Conservation (phyloP, 2,329 filamentous ascomycete genomes). For the Aspergillus novofumigatus region DNA sequence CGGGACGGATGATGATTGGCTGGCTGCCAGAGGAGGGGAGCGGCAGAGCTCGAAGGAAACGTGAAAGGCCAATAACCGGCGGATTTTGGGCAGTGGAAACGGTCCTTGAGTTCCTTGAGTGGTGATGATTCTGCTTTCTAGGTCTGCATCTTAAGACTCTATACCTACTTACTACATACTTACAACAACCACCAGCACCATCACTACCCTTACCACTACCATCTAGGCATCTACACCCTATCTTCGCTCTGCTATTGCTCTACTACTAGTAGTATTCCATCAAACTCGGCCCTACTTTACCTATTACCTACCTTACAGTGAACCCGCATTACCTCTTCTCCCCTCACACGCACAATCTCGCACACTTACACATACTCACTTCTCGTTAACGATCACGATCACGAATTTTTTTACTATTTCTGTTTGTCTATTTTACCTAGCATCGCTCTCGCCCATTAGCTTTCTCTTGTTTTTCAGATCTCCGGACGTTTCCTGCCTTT, state of each 20-base stretch:
- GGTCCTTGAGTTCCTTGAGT: not conserved
- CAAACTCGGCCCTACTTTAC: not conserved
- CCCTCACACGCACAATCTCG: not conserved
- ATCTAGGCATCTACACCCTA: not conserved
- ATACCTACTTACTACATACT: not conserved
- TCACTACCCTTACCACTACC: not conserved
- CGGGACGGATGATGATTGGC: conserved; percentile 28
- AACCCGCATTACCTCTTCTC: conserved; percentile 1
- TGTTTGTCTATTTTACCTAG: conserved; percentile 5
- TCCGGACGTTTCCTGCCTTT: conserved; percentile 13
- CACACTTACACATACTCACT: not conserved
- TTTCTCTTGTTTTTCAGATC: conserved; percentile 12
- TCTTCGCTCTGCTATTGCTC: conserved; percentile 17
- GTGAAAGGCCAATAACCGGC: not conserved
- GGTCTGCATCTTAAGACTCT: too few species aligned
- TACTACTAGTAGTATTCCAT: conserved; percentile 20
- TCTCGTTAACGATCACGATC: conserved; percentile 16
- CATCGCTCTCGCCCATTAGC: conserved; percentile 2
- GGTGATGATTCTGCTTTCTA: not conserved
- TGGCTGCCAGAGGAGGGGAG: conserved; percentile 1
- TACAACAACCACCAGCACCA: not conserved
- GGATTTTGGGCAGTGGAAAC: not conserved
- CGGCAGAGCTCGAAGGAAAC: conserved; percentile 6
- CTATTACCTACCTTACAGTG: not conserved
- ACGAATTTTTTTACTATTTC: conserved; percentile 14